Evolutionary conservation across 345 rosid species (phyloP).

Genomic region (Hibiscus trionum): DNA sequence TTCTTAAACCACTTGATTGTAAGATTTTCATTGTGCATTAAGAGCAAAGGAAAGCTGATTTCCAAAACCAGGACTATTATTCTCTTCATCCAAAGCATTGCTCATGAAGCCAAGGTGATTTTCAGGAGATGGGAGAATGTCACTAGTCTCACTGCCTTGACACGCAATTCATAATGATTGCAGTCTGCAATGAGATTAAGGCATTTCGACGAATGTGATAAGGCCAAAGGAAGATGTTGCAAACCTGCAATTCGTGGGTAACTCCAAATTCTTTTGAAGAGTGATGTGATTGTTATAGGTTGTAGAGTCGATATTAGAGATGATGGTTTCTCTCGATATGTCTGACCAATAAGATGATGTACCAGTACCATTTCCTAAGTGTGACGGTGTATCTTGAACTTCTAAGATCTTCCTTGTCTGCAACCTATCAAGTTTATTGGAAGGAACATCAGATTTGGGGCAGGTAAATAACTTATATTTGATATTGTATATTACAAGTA

Average conservation of each 20-base stretch:
- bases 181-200: conserved; percentile 19
- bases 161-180: conserved; percentile 1
- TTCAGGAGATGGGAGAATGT: conserved; percentile 22
- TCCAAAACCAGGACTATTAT: conserved; percentile 9
- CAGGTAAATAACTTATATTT: conserved; percentile 22
- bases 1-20: conserved; percentile 11
- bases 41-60: conserved; percentile 11
- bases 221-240: conserved; percentile 18
- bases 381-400: conserved; percentile 17
- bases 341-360: conserved; percentile 26
- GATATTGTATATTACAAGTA: no score
- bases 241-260: conserved; percentile 19
- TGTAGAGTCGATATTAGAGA: conserved; percentile 25
- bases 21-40: conserved; percentile 21
- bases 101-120: conserved; percentile 13
- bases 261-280: conserved; percentile 25
- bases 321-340: conserved; percentile 18
- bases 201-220: conserved; percentile 9
- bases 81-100: conserved; percentile 13
- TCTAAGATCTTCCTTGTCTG: conserved; percentile 25
- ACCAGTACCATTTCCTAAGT: conserved; percentile 22
- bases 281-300: conserved; percentile 17
- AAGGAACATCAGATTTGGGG: conserved; percentile 22
- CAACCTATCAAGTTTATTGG: conserved; percentile 17
- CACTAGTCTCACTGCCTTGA: conserved; percentile 10